Evolutionary conservation across 169 alveolate genomes (phyloP).

Genomic region (Plasmodium cynomolgi): DNA sequence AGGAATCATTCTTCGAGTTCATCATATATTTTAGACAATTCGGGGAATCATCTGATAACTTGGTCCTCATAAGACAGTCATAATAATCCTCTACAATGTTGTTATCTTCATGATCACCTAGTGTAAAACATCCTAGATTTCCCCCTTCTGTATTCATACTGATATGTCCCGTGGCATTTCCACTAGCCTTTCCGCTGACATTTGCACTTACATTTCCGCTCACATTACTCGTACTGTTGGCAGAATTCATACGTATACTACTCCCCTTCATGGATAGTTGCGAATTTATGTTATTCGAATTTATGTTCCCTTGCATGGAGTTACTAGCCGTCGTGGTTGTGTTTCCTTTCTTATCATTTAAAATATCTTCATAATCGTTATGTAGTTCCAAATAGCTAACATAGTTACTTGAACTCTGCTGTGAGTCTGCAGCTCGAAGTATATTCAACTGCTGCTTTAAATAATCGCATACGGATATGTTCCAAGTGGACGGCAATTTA

Average conservation of each 20-base stretch:
- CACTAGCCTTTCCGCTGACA: not conserved
- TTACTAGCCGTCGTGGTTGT: not conserved
- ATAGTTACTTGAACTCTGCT: constrained; percentile 23
- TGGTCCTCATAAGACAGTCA: constrained; percentile 65
- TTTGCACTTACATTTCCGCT: constrained; percentile 6
- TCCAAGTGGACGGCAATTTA: constrained; percentile 73
- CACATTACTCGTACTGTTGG: not conserved
- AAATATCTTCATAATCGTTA: constrained; percentile 46
- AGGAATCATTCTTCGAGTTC: constrained; percentile 8
- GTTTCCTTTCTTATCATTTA: constrained; percentile 14
- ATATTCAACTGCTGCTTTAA: constrained; percentile 56
- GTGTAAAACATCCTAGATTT: not conserved
- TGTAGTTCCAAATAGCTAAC: constrained; percentile 29
- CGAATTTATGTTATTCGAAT: not conserved
- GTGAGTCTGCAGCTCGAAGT: constrained; percentile 64
- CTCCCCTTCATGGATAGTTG: constrained; percentile 22
- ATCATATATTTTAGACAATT: constrained; percentile 55
- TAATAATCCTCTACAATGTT: constrained; percentile 46
- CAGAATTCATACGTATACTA: constrained; percentile 1
- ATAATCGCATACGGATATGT: constrained; percentile 59
- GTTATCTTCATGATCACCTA: constrained; percentile 30
- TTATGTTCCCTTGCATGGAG: not conserved
- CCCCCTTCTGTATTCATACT: not conserved
- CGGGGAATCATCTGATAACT: constrained; percentile 30
- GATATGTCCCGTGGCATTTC: not conserved